Percentiles rank a stretch among this genome's conserved stretches.
Conservation (phyloP, 176 grass and related monocot genomes). For the Cenchrus fungigraminus region DNA sequence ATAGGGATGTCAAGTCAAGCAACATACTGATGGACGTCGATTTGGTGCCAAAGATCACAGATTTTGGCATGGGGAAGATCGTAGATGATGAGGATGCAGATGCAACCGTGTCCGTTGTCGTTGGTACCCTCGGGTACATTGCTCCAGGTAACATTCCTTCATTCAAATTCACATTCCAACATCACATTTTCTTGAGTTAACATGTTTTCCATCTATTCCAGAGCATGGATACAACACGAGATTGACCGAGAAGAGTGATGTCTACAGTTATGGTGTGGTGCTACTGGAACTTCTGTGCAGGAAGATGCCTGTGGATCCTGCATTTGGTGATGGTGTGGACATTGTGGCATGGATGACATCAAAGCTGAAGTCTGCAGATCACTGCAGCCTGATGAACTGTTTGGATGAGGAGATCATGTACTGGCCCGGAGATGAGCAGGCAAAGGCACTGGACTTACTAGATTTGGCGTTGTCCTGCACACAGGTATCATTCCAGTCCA, state of each 20-base stretch:
- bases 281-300: constrained; percentile 68
- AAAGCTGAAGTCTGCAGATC: constrained; percentile 32
- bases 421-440: constrained; percentile 55
- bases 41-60: constrained; percentile 61
- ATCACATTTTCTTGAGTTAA: neutral
- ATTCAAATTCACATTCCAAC: neutral
- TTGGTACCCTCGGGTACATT: constrained; percentile 78
- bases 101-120: constrained; percentile 48
- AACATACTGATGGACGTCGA: constrained; percentile 66
- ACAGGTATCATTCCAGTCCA: constrained; percentile 28
- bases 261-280: constrained; percentile 79
- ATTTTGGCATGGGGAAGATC: constrained; percentile 64
- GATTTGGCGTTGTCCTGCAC: constrained; percentile 64
- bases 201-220: constrained; percentile 16
- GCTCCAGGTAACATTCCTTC: constrained; percentile 58
- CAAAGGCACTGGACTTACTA: constrained; percentile 50
- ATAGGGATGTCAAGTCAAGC: constrained; percentile 68
- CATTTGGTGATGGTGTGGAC: constrained; percentile 57
- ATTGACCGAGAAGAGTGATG: constrained; percentile 63
- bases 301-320: constrained; percentile 60
- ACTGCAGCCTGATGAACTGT: constrained; percentile 32
- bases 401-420: constrained; percentile 63
- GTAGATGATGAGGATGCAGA: constrained; percentile 30
- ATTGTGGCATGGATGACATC: constrained; percentile 64
- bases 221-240: constrained; percentile 62